phyloP scores from a whole-genome alignment of 352 stramenopile genomes.

The Peronospora destructor region DNA sequence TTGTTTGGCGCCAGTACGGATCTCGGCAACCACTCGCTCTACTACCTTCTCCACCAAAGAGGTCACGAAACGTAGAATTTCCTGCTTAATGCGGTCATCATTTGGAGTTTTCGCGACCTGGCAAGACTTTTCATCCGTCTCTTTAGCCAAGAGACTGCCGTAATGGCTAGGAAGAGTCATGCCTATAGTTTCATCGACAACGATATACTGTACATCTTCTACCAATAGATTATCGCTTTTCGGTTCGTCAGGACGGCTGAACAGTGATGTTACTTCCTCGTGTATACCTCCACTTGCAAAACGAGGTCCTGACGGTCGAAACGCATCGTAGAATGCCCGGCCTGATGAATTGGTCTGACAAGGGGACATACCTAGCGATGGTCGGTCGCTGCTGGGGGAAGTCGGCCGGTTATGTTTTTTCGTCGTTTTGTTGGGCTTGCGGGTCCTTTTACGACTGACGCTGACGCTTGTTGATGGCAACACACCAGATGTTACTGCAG shows the following conservation, averaged over 20 bases:
- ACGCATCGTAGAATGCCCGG: constrained; percentile 18
- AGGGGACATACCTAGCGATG: constrained; percentile 9
- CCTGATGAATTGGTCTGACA: constrained; percentile 9
- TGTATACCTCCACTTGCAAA: constrained; percentile 7
- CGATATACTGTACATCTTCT: constrained; percentile 24
- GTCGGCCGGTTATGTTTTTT: constrained; percentile 22
- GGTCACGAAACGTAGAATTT: constrained; percentile 13
- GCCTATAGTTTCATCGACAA: constrained; percentile 14
- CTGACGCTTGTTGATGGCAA: constrained; percentile 6
- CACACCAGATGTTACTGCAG: constrained; percentile 1
- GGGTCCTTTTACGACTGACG: constrained; percentile 27
- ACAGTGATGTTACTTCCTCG: constrained; percentile 4
- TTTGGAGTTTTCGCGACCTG: background rate
- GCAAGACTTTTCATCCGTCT: background rate
- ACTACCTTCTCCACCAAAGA: constrained; percentile 22
- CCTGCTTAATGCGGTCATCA: constrained; percentile 6
- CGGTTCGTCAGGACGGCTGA: constrained; percentile 1
- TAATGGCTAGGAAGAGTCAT: background rate
- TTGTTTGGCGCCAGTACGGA: constrained; percentile 1
- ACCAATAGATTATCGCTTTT: constrained; percentile 12
- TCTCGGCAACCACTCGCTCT: constrained; percentile 6
- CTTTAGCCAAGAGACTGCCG: background rate
- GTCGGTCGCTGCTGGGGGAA: constrained; percentile 17
- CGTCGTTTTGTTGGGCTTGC: constrained; percentile 30
- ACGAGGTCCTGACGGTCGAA: constrained; percentile 18